Conservation (phyloP, 164 flowering plant genomes). For the Umbilicus rupestris region DNA sequence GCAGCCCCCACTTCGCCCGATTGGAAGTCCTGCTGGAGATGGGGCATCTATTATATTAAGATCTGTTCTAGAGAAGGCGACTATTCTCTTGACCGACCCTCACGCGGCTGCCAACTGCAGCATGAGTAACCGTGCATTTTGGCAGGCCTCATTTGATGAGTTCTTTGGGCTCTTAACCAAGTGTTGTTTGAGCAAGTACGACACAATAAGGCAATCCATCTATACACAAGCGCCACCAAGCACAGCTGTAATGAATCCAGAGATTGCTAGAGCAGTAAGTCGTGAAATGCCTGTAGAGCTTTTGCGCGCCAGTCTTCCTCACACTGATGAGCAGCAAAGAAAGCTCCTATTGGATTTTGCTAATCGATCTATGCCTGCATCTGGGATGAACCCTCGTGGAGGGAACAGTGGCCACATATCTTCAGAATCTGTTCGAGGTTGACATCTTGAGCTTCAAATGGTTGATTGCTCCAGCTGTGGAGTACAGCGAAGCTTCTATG, state of each 20-base stretch:
- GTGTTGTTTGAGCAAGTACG: slow-evolving; percentile 49
- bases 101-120: slow-evolving; percentile 25
- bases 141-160: slow-evolving; percentile 62
- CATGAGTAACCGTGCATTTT: slow-evolving; percentile 30
- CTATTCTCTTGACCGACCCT: slow-evolving; percentile 34
- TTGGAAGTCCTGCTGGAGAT: slow-evolving; percentile 55
- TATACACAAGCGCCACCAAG: slow-evolving; percentile 15
- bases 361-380: slow-evolving; percentile 34
- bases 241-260: slow-evolving; percentile 21
- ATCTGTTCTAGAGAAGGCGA: slow-evolving; percentile 48
- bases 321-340: slow-evolving; percentile 39
- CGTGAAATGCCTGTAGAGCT: slow-evolving; percentile 53
- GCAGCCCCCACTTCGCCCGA: slow-evolving; percentile 65
- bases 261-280: slow-evolving; percentile 33
- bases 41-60: slow-evolving; percentile 43
- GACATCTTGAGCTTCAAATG: not conserved
- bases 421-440: slow-evolving; percentile 17
- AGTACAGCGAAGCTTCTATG: not conserved
- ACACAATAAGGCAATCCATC: slow-evolving; percentile 32
- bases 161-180: slow-evolving; percentile 49
- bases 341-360: slow-evolving; percentile 38
- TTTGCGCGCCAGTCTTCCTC: slow-evolving; percentile 49
- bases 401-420: slow-evolving; percentile 15
- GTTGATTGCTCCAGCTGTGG: not conserved
- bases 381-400: slow-evolving; percentile 18